phyloP scores from a whole-genome alignment of 139 green algal genomes.

The Parachlorella kessleri region DNA sequence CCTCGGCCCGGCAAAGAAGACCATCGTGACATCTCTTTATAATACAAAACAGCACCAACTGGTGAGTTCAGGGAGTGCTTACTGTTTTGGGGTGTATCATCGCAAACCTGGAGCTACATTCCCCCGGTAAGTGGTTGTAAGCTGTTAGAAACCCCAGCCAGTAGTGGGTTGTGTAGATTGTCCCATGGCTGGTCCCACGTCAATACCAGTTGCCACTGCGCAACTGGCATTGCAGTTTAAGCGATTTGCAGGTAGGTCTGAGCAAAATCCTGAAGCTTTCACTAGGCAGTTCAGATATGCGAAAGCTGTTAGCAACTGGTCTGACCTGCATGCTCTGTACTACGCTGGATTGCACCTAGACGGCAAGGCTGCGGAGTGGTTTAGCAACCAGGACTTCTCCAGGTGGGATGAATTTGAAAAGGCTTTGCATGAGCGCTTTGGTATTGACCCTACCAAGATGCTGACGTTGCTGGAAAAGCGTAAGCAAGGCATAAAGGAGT shows the following conservation, averaged over 20 bases:
- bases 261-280: neutral
- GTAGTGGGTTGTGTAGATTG: too few species aligned
- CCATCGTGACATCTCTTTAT: too few species aligned
- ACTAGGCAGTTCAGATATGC: neutral
- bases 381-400: neutral
- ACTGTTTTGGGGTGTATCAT: too few species aligned
- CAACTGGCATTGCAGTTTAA: neutral
- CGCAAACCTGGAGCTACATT: too few species aligned
- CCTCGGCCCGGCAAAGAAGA: too few species aligned
- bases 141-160: too few species aligned
- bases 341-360: neutral
- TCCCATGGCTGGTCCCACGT: too few species aligned
- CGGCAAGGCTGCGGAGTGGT: neutral
- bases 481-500: neutral
- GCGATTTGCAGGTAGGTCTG: neutral
- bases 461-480: neutral
- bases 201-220: too few species aligned
- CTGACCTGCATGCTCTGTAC: neutral
- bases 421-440: neutral
- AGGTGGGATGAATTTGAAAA: neutral
- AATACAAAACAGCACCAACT: too few species aligned
- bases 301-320: neutral
- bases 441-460: constrained; percentile 5
- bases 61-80: too few species aligned
- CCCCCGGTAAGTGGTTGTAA: too few species aligned